phyloP scores from a whole-genome alignment of 163 green algal species.

The Volvox carteri region DNA sequence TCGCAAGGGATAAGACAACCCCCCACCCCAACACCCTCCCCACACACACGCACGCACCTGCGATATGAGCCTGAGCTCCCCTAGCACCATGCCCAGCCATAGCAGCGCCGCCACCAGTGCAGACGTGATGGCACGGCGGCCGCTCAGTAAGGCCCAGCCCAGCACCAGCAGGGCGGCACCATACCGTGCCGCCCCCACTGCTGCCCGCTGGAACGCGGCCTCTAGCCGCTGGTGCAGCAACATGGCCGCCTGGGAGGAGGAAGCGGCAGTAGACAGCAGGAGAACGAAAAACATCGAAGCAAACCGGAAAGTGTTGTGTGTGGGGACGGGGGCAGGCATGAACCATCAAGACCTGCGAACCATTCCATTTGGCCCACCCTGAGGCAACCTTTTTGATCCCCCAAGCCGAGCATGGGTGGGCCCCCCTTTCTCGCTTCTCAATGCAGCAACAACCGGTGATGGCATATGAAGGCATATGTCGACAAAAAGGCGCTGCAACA shows the following conservation, averaged over 20 bases:
- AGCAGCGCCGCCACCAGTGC: conserved; percentile 54
- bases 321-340: neutral
- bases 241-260: neutral
- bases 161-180: conserved; percentile 44
- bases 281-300: too few species aligned
- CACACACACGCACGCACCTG: conserved; percentile 22
- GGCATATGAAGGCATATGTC: too few species aligned
- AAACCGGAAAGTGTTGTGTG: too few species aligned
- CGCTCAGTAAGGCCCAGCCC: conserved; percentile 23
- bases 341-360: neutral
- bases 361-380: too few species aligned
- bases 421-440: too few species aligned
- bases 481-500: too few species aligned
- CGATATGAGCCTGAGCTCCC: conserved; percentile 47
- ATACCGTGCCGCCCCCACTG: conserved; percentile 43
- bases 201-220: neutral
- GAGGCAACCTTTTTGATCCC: too few species aligned
- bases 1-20: too few species aligned
- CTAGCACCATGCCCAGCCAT: conserved; percentile 58
- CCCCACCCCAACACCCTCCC: too few species aligned
- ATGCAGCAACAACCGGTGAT: too few species aligned
- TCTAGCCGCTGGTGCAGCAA: conserved; percentile 43
- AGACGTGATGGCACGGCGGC: conserved; percentile 30
- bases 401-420: too few species aligned
- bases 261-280: neutral